Evolutionary conservation across 176 grass and related monocot genomes (phyloP), one percentile per base, ranked within the genome.

Genomic region (Hyparrhenia diplandra): DNA sequence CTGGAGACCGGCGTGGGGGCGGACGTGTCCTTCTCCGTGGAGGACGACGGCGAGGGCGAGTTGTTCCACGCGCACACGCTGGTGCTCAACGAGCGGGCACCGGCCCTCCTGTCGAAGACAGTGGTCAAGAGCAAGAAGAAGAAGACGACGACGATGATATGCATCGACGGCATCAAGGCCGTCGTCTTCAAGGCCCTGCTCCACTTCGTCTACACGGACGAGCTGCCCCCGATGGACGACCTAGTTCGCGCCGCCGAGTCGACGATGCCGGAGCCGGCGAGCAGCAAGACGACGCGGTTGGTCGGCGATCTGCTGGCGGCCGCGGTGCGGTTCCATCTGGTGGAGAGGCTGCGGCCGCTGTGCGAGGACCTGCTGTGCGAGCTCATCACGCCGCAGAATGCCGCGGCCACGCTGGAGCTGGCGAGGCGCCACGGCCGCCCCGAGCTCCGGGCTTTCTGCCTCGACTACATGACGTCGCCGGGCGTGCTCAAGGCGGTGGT

Each of bases 361-460:
- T 80, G 77, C 13, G 63, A 67, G 63, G 68, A 80, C 32, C 32
- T 69, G 32, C 32, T 80, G n/a, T 51, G 64, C 46, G 77, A 80
- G 21, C 6, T 0, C 46, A 54, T 69, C 31, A 40, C 32, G 63
- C 8, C 9, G 2, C 29, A 25, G 31, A 54, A 10, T 13, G 45
- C 30, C 11, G 18, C 34, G 3, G 45, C 32, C 13, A 69, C 64
- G 21, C 43, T 80, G 31, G 32, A 67, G 21, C 21, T 80, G 64
- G 77, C 77, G 3, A 43, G 30, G 28, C 61, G 28, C 11, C 76
- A 67, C 62, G 1, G 18, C 20, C 31, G 76, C 18, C 5, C 42
- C 18, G 62, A 67, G 20, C 77, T 80, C 12, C 32, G 25, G 43
- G 27, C 40, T 4, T 79, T 67, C 62, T 67, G 77, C 62, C 43